Evolutionary conservation across 345 rosid genomes (phyloP).

Genomic region (Aquilaria yunnanensis): DNA sequence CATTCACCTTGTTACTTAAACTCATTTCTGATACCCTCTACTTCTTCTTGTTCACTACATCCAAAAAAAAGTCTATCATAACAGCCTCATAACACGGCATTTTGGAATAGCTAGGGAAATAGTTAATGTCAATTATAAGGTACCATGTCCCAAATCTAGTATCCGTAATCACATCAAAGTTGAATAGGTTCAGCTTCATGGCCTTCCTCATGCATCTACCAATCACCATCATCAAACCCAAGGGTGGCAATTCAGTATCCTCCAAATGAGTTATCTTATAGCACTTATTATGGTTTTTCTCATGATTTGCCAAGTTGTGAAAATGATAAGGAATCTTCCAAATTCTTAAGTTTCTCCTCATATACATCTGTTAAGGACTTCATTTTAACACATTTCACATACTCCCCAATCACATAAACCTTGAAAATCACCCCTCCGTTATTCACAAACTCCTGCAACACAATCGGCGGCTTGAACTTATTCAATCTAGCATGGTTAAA

Average conservation of each 20-base stretch:
- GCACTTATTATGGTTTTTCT: constrained; percentile 26
- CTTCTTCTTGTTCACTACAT: constrained; percentile 21
- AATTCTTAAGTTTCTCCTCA: constrained; percentile 33
- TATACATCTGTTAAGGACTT: constrained; percentile 54
- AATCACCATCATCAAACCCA: constrained; percentile 29
- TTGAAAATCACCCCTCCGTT: constrained; percentile 68
- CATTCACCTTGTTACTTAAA: constrained; percentile 9
- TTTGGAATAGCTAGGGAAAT: constrained; percentile 63
- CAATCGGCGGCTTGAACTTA: constrained; percentile 46
- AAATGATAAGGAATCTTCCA: constrained; percentile 40
- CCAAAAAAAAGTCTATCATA: constrained; percentile 46
- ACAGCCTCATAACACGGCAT: constrained; percentile 48
- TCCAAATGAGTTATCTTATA: constrained; percentile 33
- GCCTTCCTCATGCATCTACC: constrained; percentile 48
- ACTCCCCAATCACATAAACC: constrained; percentile 51
- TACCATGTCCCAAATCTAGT: constrained; percentile 37
- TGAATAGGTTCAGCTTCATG: constrained; percentile 45
- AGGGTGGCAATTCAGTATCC: constrained; percentile 41
- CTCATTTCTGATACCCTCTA: constrained; percentile 3
- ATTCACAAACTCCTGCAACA: constrained; percentile 58
- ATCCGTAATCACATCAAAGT: constrained; percentile 62
- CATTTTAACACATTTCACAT: constrained; percentile 51
- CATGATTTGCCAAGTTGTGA: constrained; percentile 38
- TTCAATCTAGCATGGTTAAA: constrained; percentile 47
- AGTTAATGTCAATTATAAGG: constrained; percentile 57